Percentiles rank a stretch among this genome's conserved stretches.
phyloP scores from a whole-genome alignment of 225 moss, liverwort and hornwort species.

The Pseudoscleropodium purum region DNA sequence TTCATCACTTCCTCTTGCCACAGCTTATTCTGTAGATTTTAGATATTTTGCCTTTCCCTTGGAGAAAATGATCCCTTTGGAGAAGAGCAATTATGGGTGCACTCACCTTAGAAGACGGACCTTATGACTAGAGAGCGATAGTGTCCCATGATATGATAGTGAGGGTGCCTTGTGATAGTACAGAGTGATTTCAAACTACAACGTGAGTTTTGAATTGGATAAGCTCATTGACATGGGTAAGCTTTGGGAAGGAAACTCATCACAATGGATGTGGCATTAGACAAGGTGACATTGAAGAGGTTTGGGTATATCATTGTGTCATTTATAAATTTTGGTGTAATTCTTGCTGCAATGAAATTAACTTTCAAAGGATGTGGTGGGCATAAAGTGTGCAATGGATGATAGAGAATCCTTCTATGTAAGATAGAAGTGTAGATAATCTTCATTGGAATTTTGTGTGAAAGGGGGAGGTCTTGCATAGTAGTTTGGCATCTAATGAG shows the following conservation, averaged over 20 bases:
- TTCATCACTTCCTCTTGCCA: not conserved
- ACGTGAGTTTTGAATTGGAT: not conserved
- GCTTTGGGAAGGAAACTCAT: not conserved
- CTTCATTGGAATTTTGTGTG: not conserved
- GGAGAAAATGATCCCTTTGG: not conserved
- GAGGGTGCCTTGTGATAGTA: not conserved
- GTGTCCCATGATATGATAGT: too few species aligned
- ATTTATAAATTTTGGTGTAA: not conserved
- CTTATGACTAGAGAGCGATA: not conserved
- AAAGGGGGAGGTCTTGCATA: not conserved
- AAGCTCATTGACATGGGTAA: not conserved
- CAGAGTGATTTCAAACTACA: not conserved
- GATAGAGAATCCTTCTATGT: not conserved
- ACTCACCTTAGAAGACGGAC: not conserved
- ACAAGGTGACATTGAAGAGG: not conserved
- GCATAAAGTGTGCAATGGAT: not conserved
- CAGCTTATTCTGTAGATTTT: not conserved
- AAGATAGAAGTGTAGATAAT: not conserved
- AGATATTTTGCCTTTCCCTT: not conserved
- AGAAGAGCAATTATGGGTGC: not conserved
- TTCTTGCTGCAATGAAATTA: slow-evolving; percentile 1
- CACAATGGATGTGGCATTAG: not conserved
- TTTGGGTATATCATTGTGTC: not conserved
- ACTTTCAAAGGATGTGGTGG: not conserved
- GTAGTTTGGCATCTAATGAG: not conserved